Evolutionary conservation across 2,329 filamentous ascomycete genomes (phyloP).

Genomic region (Zymoseptoria ardabiliae): DNA sequence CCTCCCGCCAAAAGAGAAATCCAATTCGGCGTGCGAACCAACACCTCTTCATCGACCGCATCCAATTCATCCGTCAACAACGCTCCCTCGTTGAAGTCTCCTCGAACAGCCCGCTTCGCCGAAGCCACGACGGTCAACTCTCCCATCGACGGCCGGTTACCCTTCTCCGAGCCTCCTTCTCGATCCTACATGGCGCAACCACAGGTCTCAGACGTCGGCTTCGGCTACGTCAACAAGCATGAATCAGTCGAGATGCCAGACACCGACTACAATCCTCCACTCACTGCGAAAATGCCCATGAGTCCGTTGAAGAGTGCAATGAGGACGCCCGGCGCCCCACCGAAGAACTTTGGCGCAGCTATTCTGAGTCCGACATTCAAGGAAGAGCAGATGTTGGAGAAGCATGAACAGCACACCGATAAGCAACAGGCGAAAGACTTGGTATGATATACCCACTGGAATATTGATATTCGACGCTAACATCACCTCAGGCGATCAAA

Average conservation of each 20-base stretch:
- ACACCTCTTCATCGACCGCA: constrained; percentile 11
- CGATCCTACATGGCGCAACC: constrained; percentile 53
- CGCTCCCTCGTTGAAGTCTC: constrained; percentile 35
- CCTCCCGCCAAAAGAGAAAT: constrained; percentile 37
- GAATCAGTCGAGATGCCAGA: constrained; percentile 52
- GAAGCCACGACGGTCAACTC: constrained; percentile 75
- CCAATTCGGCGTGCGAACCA: constrained; percentile 34
- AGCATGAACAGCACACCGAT: constrained; percentile 72
- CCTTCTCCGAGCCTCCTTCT: constrained; percentile 54
- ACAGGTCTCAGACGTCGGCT: constrained; percentile 80
- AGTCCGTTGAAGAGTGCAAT: constrained; percentile 85
- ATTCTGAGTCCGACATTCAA: constrained; percentile 85
- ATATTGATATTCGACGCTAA: constrained; percentile 27
- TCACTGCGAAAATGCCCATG: constrained; percentile 55
- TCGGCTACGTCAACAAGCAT: constrained; percentile 70
- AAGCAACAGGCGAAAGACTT: constrained; percentile 81
- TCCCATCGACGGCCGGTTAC: constrained; percentile 55
- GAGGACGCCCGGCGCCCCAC: constrained; percentile 77
- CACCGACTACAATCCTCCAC: constrained; percentile 35
- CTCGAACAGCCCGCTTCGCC: constrained; percentile 70
- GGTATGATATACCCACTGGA: constrained; percentile 51
- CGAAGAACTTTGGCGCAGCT: constrained; percentile 55
- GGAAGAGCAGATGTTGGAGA: constrained; percentile 80
- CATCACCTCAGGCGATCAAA: constrained; percentile 70
- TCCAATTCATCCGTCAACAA: constrained; percentile 18